These are phyloP conservation scores for Vitis rotundifolia DNA, from an alignment of 164 flowering plant species.

Conservation along the genomic window DNA sequence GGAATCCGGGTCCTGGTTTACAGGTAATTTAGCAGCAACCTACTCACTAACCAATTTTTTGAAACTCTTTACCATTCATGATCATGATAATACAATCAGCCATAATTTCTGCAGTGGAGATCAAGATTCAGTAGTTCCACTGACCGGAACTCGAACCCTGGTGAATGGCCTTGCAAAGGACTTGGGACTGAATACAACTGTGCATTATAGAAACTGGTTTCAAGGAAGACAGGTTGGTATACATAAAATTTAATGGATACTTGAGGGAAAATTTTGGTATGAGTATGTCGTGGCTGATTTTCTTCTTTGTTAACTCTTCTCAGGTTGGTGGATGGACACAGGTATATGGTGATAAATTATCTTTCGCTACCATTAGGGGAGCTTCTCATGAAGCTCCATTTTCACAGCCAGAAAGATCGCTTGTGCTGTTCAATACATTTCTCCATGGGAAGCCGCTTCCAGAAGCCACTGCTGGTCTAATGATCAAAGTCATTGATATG, in stretches of 20 bases:
- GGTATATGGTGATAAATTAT: conserved; percentile 39
- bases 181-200: conserved; percentile 37
- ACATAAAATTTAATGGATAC: not conserved
- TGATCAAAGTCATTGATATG: not conserved
- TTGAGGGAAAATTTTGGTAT: not conserved
- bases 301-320: not conserved
- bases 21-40: conserved; percentile 25
- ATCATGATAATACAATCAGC: not conserved
- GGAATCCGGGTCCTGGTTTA: conserved; percentile 36
- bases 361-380: conserved; percentile 60
- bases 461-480: conserved; percentile 8
- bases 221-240: conserved; percentile 24
- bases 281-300: not conserved
- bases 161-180: conserved; percentile 39
- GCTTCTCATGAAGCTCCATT: conserved; percentile 63
- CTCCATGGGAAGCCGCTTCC: conserved; percentile 45
- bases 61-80: not conserved
- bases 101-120: conserved; percentile 44
- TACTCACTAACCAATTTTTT: not conserved
- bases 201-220: conserved; percentile 57
- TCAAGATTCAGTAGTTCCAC: conserved; percentile 63
- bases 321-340: conserved; percentile 69
- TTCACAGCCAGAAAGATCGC: conserved; percentile 56
- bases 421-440: conserved; percentile 43
- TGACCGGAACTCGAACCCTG: conserved; percentile 46